Evolutionary conservation across 441 rosid species (phyloP).

Genomic region (Flueggea neowawraea): DNA sequence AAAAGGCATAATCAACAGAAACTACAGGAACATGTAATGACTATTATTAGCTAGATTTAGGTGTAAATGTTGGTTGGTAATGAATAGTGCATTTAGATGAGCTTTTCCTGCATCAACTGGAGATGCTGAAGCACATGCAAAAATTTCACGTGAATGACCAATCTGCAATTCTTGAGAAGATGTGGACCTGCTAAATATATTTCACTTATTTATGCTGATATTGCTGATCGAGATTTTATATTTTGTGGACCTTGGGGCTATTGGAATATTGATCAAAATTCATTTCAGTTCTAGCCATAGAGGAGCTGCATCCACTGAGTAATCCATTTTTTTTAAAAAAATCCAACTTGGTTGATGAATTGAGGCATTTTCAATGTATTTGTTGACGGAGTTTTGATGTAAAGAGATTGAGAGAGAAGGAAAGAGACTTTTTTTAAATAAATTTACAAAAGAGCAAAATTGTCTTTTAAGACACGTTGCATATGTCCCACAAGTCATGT

Average conservation of each 20-base stretch:
- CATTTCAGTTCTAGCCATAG: too few relatives aligned
- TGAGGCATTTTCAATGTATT: too few relatives aligned
- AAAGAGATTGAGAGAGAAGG: too few relatives aligned
- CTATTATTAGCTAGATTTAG: not conserved
- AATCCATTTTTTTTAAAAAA: too few relatives aligned
- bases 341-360: too few relatives aligned
- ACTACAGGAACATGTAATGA: constrained; percentile 56
- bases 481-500: too few relatives aligned
- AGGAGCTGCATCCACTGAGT: too few relatives aligned
- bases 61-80: constrained; percentile 4
- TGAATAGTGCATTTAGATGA: not conserved
- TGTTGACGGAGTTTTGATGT: too few relatives aligned
- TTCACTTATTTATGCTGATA: not conserved
- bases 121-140: constrained; percentile 84
- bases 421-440: too few relatives aligned
- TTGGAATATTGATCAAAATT: not conserved
- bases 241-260: not conserved
- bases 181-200: constrained; percentile 10
- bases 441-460: too few relatives aligned
- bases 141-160: constrained; percentile 66
- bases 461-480: too few relatives aligned
- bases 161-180: constrained; percentile 72
- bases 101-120: constrained; percentile 52
- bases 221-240: not conserved
- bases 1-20: constrained; percentile 47